These are phyloP conservation scores for Earliella scabrosa DNA, from an alignment of 1,284 basidiomycete genomes.

Conservation along the genomic window DNA sequence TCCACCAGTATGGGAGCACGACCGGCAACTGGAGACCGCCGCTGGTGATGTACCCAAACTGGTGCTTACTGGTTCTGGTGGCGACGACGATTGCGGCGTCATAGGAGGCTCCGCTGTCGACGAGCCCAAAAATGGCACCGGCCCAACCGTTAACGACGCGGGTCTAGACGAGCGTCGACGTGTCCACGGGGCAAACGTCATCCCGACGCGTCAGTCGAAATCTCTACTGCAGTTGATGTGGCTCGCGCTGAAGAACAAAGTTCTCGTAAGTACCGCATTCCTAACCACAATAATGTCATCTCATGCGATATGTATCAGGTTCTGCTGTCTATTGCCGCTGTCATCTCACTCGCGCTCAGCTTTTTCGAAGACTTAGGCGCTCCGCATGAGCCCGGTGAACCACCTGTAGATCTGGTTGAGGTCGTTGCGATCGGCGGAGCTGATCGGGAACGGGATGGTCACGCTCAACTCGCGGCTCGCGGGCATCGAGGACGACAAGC, in stretches of 20 bases:
- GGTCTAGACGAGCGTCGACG: constrained; percentile 67
- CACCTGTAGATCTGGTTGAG: constrained; percentile 95
- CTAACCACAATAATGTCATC: neutral
- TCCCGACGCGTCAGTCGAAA: constrained; percentile 83
- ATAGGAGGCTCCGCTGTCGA: constrained; percentile 17
- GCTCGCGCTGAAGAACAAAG: constrained; percentile 94
- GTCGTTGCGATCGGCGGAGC: constrained; percentile 98
- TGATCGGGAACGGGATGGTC: no score
- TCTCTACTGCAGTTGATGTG: constrained; percentile 88
- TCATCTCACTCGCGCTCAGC: constrained; percentile 92
- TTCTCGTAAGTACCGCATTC: constrained; percentile 71
- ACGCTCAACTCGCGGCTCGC: no score
- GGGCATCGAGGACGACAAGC: no score
- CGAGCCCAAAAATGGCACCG: constrained; percentile 30
- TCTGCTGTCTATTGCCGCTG: constrained; percentile 88
- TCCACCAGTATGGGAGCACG: constrained; percentile 35
- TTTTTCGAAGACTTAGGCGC: constrained; percentile 93
- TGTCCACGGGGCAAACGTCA: constrained; percentile 84
- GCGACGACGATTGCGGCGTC: constrained; percentile 31
- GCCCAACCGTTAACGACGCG: constrained; percentile 55
- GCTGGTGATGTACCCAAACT: constrained; percentile 41
- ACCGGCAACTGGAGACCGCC: constrained; percentile 28
- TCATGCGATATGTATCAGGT: constrained; percentile 52
- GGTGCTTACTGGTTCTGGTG: constrained; percentile 48
- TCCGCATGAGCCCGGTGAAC: constrained; percentile 60